Evolutionary conservation across 345 rosid genomes (phyloP), one percentile per base, ranked within the genome.

Genomic region (Angophora floribunda): DNA sequence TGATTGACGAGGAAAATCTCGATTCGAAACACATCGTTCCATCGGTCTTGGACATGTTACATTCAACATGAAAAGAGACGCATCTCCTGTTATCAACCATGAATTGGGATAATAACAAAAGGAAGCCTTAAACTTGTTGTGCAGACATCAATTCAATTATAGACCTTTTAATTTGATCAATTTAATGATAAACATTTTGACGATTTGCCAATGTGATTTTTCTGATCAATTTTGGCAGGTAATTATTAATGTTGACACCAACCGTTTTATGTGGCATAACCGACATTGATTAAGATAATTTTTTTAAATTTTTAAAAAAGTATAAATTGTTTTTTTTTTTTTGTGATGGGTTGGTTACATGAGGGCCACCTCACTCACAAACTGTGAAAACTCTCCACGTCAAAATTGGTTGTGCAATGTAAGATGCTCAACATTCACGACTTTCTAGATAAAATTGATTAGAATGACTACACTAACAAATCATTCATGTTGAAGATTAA

Each of bases 391-490:
- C 3, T 2, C 1, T 41, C 4, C 4, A 9, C 1, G 1, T 36
- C 9, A 6, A 0, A 4, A 30, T 4, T 3, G 1, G 1, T 19
- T 41, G 0, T 41, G 28, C 0, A 4, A 9, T 41, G 1, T 19
- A 75, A 75, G 3, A 63, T 1, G 1, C 2, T 1, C 7, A 4
- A 0, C 1, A 0, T 41, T 1, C 14, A 41, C 14, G 1, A 41
- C 41, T 75, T 75, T 9, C 0, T 2, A 0, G 7, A 19, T 4
- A 36, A 75, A 75, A 75, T 19, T 36, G 1, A 4, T 0, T 4
- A 5, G 10, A 75, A 36, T 0, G 6, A 75, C 7, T 36, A 19
- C 1, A 36, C 36, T 19, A 1, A 9, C 4, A 17, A 75, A 36
- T 36, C 5, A 1, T 6, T 7, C 5, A 41, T 0, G 4, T 19